Conservation (phyloP, 139 green algal genomes). For the Closterium sp. region DNA sequence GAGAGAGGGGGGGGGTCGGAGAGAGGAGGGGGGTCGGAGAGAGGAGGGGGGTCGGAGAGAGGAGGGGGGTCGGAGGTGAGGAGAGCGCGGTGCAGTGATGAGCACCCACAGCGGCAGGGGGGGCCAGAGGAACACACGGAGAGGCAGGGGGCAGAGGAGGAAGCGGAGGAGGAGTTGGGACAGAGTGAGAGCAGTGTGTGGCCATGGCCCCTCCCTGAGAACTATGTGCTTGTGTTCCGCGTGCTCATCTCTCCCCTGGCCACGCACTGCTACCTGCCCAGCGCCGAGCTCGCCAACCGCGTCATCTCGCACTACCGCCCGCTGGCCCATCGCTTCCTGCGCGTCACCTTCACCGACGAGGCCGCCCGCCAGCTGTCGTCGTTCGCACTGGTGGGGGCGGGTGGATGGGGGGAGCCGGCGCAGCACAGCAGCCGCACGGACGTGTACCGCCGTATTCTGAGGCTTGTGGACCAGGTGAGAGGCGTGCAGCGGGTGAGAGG, state of each 20-base stretch:
- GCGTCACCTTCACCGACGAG: constrained; percentile 36
- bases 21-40: neutral
- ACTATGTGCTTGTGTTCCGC: constrained; percentile 2
- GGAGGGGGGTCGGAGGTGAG: neutral
- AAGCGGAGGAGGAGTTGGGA: neutral
- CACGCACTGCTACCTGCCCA: constrained; percentile 1
- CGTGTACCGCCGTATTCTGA: constrained; percentile 31
- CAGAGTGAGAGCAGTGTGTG: neutral
- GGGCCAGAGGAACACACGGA: neutral
- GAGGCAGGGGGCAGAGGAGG: neutral
- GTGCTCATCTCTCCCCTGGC: constrained; percentile 8
- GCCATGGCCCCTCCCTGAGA: neutral
- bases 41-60: neutral
- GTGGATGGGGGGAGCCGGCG: neutral
- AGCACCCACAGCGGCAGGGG: neutral
- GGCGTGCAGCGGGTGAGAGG: neutral
- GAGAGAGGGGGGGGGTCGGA: neutral
- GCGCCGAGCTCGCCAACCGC: constrained; percentile 10
- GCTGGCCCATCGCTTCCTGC: neutral
- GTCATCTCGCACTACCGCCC: constrained; percentile 9
- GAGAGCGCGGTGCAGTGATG: neutral
- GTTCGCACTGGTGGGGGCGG: neutral
- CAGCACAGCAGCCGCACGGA: neutral
- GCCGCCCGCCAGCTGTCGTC: neutral
- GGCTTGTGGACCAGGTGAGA: constrained; percentile 13